Conservation (phyloP, 495 filamentous ascomycete species). For the Penicillium arizonense region DNA sequence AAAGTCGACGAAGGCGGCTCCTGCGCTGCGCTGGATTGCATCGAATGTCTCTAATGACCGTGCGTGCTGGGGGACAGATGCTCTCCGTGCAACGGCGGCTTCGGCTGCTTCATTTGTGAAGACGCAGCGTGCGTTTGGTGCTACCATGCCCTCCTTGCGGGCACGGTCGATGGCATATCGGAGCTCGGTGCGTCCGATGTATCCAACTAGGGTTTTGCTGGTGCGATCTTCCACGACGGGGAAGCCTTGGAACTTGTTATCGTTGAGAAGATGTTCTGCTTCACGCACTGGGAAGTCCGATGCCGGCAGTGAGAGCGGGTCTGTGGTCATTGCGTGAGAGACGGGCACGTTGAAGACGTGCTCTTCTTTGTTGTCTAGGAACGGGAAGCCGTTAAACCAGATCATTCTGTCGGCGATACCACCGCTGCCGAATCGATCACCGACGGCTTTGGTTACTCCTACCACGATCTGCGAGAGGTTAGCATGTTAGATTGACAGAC, state of each 20-base stretch:
- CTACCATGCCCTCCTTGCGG: conserved; percentile 68
- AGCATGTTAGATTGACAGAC: conserved; percentile 3
- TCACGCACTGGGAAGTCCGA: conserved; percentile 71
- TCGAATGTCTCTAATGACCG: conserved; percentile 63
- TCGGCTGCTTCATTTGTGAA: conserved; percentile 67
- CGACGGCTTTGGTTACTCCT: conserved; percentile 92
- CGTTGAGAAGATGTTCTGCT: conserved; percentile 70
- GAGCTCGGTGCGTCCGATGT: conserved; percentile 93
- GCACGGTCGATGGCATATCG: conserved; percentile 89
- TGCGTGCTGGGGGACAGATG: conserved; percentile 20
- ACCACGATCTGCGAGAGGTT: conserved; percentile 72
- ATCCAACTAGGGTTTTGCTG: conserved; percentile 76
- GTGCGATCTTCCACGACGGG: conserved; percentile 79
- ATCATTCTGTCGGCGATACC: conserved; percentile 99
- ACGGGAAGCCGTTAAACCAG: conserved; percentile 98
- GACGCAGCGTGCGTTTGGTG: conserved; percentile 68
- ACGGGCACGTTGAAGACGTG: conserved; percentile 96
- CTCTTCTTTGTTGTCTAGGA: conserved; percentile 97
- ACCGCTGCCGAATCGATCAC: conserved; percentile 88
- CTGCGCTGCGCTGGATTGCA: conserved; percentile 55
- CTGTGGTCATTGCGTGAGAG: conserved; percentile 84
- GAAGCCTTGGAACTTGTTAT: conserved; percentile 92
- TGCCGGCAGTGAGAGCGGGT: conserved; percentile 69
- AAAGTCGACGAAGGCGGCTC: conserved; percentile 70
- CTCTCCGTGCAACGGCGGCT: conserved; percentile 35